These are phyloP conservation scores for Linum trigynum DNA, from an alignment of 345 rosid genomes.

Conservation along the genomic window DNA sequence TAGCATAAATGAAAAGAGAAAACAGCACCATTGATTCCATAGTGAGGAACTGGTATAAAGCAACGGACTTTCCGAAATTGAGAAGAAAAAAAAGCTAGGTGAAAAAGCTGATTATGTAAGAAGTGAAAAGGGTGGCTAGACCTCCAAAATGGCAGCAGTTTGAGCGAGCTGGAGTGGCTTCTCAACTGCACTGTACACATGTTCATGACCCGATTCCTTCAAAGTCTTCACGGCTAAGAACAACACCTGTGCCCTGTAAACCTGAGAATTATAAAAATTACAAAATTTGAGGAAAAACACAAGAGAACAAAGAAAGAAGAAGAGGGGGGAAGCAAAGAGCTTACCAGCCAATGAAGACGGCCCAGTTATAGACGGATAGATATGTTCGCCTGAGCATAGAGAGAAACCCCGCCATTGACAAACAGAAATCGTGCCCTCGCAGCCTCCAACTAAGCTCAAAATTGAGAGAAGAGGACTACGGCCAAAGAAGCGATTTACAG, in stretches of 20 bases:
- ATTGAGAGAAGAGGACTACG: background rate
- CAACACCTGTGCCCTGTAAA: constrained; percentile 64
- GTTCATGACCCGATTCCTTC: constrained; percentile 53
- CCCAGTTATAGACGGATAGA: constrained; percentile 81
- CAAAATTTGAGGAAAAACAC: background rate
- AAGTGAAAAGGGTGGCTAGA: background rate
- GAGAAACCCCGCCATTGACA: background rate
- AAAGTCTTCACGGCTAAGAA: constrained; percentile 60
- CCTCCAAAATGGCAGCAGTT: constrained; percentile 92
- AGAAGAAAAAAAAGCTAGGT: background rate
- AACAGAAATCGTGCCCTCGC: background rate
- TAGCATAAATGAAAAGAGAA: too few relatives aligned
- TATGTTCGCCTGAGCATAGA: constrained; percentile 45
- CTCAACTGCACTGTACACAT: constrained; percentile 72
- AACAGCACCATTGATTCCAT: too few relatives aligned
- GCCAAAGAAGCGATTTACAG: background rate
- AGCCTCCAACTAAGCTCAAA: background rate
- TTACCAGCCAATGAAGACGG: constrained; percentile 76
- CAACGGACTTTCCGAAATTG: background rate
- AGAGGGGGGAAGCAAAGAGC: constrained; percentile 5
- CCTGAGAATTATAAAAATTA: background rate
- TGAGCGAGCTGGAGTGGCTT: constrained; percentile 88
- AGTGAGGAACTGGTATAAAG: too few relatives aligned
- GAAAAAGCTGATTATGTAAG: too few relatives aligned
- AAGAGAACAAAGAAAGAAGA: background rate